A percentile compares a stretch with the other conserved stretches of the same genome.
phyloP scores from a whole-genome alignment of 495 filamentous ascomycete genomes.

The Letharia lupina region DNA sequence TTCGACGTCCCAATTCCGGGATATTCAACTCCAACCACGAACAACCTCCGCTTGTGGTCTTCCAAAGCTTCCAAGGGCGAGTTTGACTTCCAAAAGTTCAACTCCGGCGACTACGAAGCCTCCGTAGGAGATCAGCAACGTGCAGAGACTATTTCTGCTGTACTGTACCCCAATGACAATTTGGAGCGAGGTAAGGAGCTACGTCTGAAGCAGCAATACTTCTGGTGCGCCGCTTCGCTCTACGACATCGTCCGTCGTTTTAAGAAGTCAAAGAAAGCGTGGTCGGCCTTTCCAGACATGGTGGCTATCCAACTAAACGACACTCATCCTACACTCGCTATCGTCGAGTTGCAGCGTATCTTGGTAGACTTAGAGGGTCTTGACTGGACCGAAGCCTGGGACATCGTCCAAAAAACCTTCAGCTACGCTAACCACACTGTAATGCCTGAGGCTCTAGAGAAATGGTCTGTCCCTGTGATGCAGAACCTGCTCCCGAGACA shows the following conservation, averaged over 20 bases:
- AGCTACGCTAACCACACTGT: slow-evolving; percentile 98
- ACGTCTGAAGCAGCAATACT: slow-evolving; percentile 97
- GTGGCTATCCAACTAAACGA: slow-evolving; percentile 97
- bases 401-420: slow-evolving; percentile 67
- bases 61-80: slow-evolving; percentile 95
- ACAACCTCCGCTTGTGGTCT: slow-evolving; percentile 94
- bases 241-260: slow-evolving; percentile 94
- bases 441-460: slow-evolving; percentile 92
- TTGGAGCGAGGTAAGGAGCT: slow-evolving; percentile 94
- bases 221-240: slow-evolving; percentile 96
- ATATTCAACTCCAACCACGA: slow-evolving; percentile 80
- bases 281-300: slow-evolving; percentile 88
- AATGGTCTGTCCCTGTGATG: slow-evolving; percentile 91
- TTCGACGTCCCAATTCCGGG: slow-evolving; percentile 95
- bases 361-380: slow-evolving; percentile 82
- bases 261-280: slow-evolving; percentile 89
- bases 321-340: slow-evolving; percentile 91
- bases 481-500: slow-evolving; percentile 91
- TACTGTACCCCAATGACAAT: slow-evolving; percentile 96
- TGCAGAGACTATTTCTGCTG: slow-evolving; percentile 95
- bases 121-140: slow-evolving; percentile 92
- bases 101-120: slow-evolving; percentile 93
- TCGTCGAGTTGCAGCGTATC: slow-evolving; percentile 91
- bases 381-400: slow-evolving; percentile 91
- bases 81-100: slow-evolving; percentile 99